Conservation (phyloP, 768 basidiomycete genomes). For the Podaxis pistillaris region DNA sequence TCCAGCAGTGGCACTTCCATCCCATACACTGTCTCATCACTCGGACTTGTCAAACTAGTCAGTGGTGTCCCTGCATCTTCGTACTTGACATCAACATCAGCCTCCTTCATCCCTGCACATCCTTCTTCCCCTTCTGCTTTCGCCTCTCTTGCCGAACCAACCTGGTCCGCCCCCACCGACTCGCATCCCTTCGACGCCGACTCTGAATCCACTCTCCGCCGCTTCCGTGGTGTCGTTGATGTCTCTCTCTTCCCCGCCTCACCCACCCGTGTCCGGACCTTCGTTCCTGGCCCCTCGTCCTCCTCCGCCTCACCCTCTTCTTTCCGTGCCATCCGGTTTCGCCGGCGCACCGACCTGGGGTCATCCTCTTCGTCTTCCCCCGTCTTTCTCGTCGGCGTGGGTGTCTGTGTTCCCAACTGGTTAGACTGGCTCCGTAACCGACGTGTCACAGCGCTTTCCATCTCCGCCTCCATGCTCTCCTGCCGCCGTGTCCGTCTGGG, state of each 20-base stretch:
- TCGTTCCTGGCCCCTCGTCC: too few relatives aligned
- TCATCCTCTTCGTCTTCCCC: conserved; percentile 15
- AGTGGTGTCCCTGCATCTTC: conserved; percentile 54
- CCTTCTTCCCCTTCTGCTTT: conserved; percentile 5
- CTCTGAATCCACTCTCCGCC: conserved; percentile 1
- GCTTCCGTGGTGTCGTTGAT: conserved; percentile 4
- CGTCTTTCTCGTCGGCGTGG: not conserved
- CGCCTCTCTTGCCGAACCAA: conserved; percentile 5
- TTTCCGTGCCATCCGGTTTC: not conserved
- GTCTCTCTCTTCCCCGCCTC: conserved; percentile 4
- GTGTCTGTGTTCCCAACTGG: not conserved
- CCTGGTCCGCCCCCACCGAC: conserved; percentile 11
- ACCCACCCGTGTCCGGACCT: not conserved
- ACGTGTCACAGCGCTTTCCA: not conserved
- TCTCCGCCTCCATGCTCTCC: not conserved
- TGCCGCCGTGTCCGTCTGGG: conserved; percentile 8
- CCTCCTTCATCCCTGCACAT: conserved; percentile 9
- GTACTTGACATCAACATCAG: conserved; percentile 37
- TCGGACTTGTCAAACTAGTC: conserved; percentile 50
- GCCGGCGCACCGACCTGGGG: conserved; percentile 5
- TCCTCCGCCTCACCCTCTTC: conserved; percentile 8
- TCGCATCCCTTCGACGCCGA: conserved; percentile 10
- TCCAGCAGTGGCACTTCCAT: conserved; percentile 25
- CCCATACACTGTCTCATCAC: conserved; percentile 54
- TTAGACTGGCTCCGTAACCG: not conserved